Evolutionary conservation across 2,329 filamentous ascomycete genomes (phyloP), one percentile per base, ranked within the genome.

Genomic region (Aspergillus ochraceus): DNA sequence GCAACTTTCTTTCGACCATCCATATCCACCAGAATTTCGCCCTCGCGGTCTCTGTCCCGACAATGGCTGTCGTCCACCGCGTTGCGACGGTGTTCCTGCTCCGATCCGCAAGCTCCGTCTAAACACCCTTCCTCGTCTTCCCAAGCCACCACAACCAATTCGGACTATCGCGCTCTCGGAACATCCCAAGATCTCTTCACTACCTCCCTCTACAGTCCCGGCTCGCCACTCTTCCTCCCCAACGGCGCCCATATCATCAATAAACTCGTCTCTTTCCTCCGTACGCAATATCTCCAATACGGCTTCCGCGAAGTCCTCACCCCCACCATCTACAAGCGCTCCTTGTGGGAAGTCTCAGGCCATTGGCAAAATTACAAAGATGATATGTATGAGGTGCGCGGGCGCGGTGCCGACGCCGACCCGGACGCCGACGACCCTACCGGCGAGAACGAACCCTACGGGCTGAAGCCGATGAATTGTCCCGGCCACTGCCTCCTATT

Each of bases 401-500:
- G 81, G 1, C 80, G 83, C 17, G 81, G 80, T n/a, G 77, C 79
- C 36, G 77, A 71, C 22, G 79, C 78, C 3, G 71, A 78, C 50
- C 78, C 63, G 36, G 76, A 76, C 6, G 74, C 74, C 2, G 81
- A 85, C 61, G 36, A 42, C 17, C 36, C 36, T n/a, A 64, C 74
- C 8, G 82, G 80, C 20, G 85, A 88, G 61, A 86, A 90, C 62
- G 87, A 88, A 64, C 89, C 90, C 63, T 96, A 91, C 75, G 91
- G 90, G 19, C 79, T 96, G 66, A 96, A 96, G 76, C 92, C 92
- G 14, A 96, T 96, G 92, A 96, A 96, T 72, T 96, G 92, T 72
- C 92, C 92, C 0, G 92, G 91, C 3, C 92, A 96, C 75, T 96
- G 91, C 72, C 80, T 96, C 64, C 85, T 96, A 62, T 96, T 96